Base-by-base conservation (phyloP, 2,329 filamentous ascomycete species). In the Xylaria sp. region DNA sequence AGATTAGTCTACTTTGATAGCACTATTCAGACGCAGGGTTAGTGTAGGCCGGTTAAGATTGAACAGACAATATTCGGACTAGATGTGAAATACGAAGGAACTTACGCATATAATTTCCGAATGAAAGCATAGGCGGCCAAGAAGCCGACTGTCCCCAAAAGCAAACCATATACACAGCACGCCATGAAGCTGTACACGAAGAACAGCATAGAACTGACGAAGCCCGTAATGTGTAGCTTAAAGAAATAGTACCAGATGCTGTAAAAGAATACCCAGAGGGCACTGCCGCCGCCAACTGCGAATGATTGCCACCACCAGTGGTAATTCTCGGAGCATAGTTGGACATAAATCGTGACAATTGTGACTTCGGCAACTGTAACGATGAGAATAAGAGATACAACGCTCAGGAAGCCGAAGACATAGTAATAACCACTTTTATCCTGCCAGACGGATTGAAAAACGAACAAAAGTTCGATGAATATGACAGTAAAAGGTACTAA, bases 251-350 rank as follows among this genome's bases (percentile, higher is more conserved):
- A 96, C 88, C 91, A 96, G 51, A 89, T 80, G 74, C 90, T 91
- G 78, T 95, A 96, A 37, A 86, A 74, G 73, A 94, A 95, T 37
- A 96, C 86, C 91, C 92, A 96, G 62, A 92, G 75, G 6, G 90
- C 86, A 68, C 88, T 92, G 68, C 88, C 87, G 48, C 89, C 90
- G 44, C 92, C 92, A 8, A 93, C 85, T 49, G 91, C 77, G 79
- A 96, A 95, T 53, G 90, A 92, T 74, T 91, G 90, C 92, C 92
- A 96, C 91, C 91, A 95, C 92, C 92, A 96, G 74, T 92, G 85
- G 77, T 95, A 90, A 75, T 96, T 93, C 83, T 96, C 92, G 1
- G 87, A 83, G 77, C 91, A 94, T 17, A 96, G 85, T 77, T 92
- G 90, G 48, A 91, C 85, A 76, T 96, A 96, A 15, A 92, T 90